Conservation (phyloP, 2,329 filamentous ascomycete species). For the Talaromyces atroroseus region DNA sequence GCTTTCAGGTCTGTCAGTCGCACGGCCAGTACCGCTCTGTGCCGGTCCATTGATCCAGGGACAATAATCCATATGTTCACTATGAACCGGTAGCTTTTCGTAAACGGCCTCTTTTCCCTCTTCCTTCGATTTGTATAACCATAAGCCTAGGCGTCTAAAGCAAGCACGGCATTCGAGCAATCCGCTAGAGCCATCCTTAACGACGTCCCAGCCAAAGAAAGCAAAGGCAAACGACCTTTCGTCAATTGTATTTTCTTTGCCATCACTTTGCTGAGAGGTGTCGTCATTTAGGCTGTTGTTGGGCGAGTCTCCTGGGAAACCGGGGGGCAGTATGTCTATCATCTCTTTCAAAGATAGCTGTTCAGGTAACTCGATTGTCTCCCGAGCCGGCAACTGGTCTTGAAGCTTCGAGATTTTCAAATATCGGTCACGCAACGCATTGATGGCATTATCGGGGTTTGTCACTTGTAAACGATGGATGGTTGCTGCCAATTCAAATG, state of each 20-base stretch:
- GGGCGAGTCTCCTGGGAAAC: slow-evolving; percentile 19
- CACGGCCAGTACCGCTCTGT: slow-evolving; percentile 48
- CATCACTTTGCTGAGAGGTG: neutral
- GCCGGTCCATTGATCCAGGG: slow-evolving; percentile 66
- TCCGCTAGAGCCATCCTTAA: slow-evolving; percentile 43
- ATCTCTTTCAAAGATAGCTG: slow-evolving; percentile 28
- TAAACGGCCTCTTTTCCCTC: slow-evolving; percentile 40
- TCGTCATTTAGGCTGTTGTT: neutral
- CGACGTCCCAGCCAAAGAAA: slow-evolving; percentile 68
- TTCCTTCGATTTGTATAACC: slow-evolving; percentile 82
- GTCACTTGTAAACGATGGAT: slow-evolving; percentile 63
- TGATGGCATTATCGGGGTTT: slow-evolving; percentile 55
- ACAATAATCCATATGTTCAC: slow-evolving; percentile 76
- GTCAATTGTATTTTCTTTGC: slow-evolving; percentile 39
- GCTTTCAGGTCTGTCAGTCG: slow-evolving; percentile 26
- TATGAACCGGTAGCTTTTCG: slow-evolving; percentile 58
- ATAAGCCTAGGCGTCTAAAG: slow-evolving; percentile 80
- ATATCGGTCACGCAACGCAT: slow-evolving; percentile 59
- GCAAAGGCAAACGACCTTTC: slow-evolving; percentile 63
- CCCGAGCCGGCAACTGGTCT: slow-evolving; percentile 31
- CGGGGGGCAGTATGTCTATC: slow-evolving; percentile 24
- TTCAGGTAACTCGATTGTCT: slow-evolving; percentile 28
- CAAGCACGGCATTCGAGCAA: slow-evolving; percentile 79
- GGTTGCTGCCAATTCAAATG: slow-evolving; percentile 43
- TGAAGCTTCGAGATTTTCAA: slow-evolving; percentile 43